Conservation (phyloP, 805 yeast genomes). For the Yarrowia sp. region DNA sequence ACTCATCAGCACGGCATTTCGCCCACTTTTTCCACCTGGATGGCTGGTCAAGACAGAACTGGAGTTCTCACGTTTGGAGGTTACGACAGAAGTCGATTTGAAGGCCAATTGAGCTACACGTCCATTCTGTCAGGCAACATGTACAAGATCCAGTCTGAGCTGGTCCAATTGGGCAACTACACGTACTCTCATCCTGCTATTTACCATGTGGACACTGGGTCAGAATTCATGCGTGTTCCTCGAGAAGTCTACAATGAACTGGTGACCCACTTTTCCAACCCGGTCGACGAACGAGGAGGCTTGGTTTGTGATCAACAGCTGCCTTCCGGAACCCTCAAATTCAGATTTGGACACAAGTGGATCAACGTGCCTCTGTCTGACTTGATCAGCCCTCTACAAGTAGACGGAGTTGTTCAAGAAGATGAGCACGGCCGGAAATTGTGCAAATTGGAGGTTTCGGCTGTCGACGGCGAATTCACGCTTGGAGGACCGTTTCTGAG, state of each 20-base stretch:
- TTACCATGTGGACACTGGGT: neutral
- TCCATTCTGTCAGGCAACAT: neutral
- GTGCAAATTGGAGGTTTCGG: neutral
- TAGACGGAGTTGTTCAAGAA: neutral
- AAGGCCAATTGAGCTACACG: neutral
- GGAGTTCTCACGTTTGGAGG: slow-evolving; percentile 17
- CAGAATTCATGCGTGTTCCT: neutral
- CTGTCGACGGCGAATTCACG: neutral
- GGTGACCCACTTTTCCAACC: neutral
- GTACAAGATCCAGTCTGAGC: neutral
- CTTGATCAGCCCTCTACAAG: neutral
- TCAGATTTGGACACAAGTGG: neutral
- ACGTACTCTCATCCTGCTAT: neutral
- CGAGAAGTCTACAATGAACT: neutral
- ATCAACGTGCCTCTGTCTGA: neutral
- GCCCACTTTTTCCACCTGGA: neutral
- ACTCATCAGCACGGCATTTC: neutral
- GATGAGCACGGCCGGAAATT: neutral
- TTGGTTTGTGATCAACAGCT: neutral
- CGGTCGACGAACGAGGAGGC: too few species aligned
- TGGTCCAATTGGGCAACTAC: neutral
- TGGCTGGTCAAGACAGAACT: neutral
- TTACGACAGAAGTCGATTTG: neutral
- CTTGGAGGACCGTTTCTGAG: slow-evolving; percentile 7
- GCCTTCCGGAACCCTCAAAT: neutral